Evolutionary conservation across 2,329 filamentous ascomycete species (phyloP).

Genomic region (Acrodontium crateriforme): DNA sequence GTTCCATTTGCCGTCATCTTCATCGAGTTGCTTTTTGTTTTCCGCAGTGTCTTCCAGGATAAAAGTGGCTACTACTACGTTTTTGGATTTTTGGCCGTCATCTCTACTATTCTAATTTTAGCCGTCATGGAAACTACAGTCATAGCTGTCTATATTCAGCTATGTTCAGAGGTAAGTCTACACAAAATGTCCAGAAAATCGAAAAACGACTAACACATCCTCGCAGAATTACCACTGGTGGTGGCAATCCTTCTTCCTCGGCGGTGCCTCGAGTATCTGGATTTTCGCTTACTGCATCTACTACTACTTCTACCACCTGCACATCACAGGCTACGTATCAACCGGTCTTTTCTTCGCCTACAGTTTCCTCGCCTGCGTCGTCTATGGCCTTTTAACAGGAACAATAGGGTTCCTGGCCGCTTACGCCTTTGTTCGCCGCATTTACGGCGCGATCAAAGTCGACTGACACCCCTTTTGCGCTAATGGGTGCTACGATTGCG

Average conservation of each 20-base stretch:
- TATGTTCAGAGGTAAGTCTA: conserved; percentile 55
- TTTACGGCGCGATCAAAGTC: conserved; percentile 45
- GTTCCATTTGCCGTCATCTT: conserved; percentile 80
- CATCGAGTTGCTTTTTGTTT: conserved; percentile 75
- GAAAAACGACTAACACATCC: not conserved
- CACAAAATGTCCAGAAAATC: too few species aligned
- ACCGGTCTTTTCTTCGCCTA: conserved; percentile 76
- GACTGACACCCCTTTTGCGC: conserved; percentile 15
- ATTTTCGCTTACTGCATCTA: conserved; percentile 71
- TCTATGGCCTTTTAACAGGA: conserved; percentile 69
- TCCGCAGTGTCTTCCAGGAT: conserved; percentile 78
- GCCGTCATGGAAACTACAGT: conserved; percentile 74
- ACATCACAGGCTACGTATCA: conserved; percentile 68
- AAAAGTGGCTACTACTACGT: conserved; percentile 89
- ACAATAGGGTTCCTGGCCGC: conserved; percentile 75
- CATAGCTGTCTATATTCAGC: conserved; percentile 67
- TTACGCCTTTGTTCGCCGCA: conserved; percentile 70
- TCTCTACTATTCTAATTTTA: conserved; percentile 56
- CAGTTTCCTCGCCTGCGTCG: conserved; percentile 64
- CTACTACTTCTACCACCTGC: conserved; percentile 70
- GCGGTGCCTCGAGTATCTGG: conserved; percentile 64
- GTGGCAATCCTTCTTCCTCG: conserved; percentile 78
- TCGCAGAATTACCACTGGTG: conserved; percentile 71
- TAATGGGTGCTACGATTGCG: too few species aligned
- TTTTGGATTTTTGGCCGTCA: conserved; percentile 70